Percentiles rank a stretch among this genome's conserved stretches.
Evolutionary conservation across 768 basidiomycete genomes (phyloP).

Genomic region (Calocybe cyanea): DNA sequence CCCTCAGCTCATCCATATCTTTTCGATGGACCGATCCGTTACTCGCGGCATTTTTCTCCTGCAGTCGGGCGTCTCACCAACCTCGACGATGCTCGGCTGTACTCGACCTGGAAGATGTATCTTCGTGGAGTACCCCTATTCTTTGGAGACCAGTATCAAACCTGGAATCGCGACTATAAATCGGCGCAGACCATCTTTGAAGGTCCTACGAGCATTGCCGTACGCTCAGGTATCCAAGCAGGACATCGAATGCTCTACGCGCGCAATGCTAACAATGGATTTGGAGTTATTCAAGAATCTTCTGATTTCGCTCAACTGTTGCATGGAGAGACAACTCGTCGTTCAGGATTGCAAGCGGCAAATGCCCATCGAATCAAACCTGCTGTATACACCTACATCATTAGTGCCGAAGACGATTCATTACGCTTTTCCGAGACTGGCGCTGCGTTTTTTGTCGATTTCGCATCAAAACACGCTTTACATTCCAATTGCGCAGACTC

Average conservation of each 20-base stretch:
- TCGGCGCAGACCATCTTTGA: slow-evolving; percentile 72
- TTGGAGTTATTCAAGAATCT: slow-evolving; percentile 51
- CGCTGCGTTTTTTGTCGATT: slow-evolving; percentile 83
- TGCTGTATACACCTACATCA: slow-evolving; percentile 83
- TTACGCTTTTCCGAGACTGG: slow-evolving; percentile 86
- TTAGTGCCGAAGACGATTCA: slow-evolving; percentile 69
- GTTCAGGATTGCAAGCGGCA: slow-evolving; percentile 4
- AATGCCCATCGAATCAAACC: slow-evolving; percentile 59
- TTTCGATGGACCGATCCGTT: slow-evolving; percentile 74
- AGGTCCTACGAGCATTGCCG: slow-evolving; percentile 56
- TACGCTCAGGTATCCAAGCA: slow-evolving; percentile 67
- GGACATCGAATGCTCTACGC: slow-evolving; percentile 76
- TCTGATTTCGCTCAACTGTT: slow-evolving; percentile 50
- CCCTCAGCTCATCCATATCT: slow-evolving; percentile 48
- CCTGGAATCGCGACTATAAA: slow-evolving; percentile 64
- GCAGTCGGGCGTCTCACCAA: slow-evolving; percentile 63
- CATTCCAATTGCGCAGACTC: slow-evolving; percentile 67
- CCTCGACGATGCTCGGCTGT: slow-evolving; percentile 57
- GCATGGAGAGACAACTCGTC: slow-evolving; percentile 33
- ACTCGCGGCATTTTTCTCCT: slow-evolving; percentile 67
- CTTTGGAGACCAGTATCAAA: slow-evolving; percentile 58
- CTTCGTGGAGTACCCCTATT: slow-evolving; percentile 54
- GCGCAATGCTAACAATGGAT: slow-evolving; percentile 56
- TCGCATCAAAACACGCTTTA: slow-evolving; percentile 83
- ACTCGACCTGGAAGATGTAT: slow-evolving; percentile 79